Conservation (phyloP, 1,284 basidiomycete genomes). For the Rhodotorula glutinis region DNA sequence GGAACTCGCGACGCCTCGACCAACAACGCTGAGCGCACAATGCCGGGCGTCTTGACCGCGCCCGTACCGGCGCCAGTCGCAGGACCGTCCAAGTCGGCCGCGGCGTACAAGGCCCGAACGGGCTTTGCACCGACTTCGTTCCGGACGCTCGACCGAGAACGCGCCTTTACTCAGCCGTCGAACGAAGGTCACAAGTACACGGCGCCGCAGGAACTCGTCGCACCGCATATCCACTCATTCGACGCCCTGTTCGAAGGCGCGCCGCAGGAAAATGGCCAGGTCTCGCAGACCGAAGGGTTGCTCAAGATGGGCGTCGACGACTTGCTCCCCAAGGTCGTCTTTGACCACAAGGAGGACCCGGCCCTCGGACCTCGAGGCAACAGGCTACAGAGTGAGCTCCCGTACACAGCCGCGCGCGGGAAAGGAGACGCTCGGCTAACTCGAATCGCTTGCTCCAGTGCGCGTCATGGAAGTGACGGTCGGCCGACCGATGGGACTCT, state of each 20-base stretch:
- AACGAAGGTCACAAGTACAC: constrained; percentile 67
- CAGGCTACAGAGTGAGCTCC: constrained; percentile 47
- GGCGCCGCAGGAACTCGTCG: constrained; percentile 87
- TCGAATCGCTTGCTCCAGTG: constrained; percentile 55
- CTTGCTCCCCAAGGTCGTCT: constrained; percentile 84
- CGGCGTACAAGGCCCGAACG: constrained; percentile 18
- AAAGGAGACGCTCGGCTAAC: neutral
- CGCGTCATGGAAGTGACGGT: constrained; percentile 86
- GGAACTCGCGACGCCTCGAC: neutral
- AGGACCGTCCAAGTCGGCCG: constrained; percentile 26
- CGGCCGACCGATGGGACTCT: constrained; percentile 79
- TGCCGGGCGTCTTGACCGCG: constrained; percentile 26
- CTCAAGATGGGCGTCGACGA: constrained; percentile 77
- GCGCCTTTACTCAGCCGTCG: constrained; percentile 74
- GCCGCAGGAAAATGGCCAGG: constrained; percentile 56
- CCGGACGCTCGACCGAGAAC: constrained; percentile 79
- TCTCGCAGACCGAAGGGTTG: constrained; percentile 61
- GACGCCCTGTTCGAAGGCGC: constrained; percentile 86
- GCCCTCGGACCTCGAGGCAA: constrained; percentile 44
- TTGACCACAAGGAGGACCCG: constrained; percentile 63
- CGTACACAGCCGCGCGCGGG: too few species aligned
- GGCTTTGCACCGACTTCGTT: constrained; percentile 53
- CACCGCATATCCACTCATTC: constrained; percentile 93
- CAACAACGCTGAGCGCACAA: neutral
- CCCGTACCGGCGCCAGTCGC: constrained; percentile 21